phyloP scores from a whole-genome alignment of 768 basidiomycete species.

The Lentinula sp. region DNA sequence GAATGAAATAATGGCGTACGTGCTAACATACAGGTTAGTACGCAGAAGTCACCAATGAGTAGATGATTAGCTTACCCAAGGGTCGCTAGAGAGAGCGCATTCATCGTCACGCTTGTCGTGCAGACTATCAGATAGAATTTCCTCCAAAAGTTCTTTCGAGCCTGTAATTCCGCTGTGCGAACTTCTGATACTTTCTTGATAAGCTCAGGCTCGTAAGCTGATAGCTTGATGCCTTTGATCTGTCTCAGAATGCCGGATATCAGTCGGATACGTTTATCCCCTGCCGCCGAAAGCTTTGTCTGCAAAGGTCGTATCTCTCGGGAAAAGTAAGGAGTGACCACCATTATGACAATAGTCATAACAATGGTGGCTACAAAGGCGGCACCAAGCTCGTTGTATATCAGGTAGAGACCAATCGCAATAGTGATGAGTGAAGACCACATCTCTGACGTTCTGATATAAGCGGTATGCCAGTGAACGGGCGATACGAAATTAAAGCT shows the following conservation, averaged over 20 bases:
- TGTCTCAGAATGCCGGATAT: constrained; percentile 9
- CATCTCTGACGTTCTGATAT: constrained; percentile 1
- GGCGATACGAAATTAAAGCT: not conserved
- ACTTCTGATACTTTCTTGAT: constrained; percentile 5
- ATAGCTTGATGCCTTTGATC: constrained; percentile 8
- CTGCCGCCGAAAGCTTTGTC: constrained; percentile 6
- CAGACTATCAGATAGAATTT: constrained; percentile 8
- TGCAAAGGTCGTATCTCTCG: constrained; percentile 10
- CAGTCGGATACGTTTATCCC: constrained; percentile 10
- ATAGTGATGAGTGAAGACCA: constrained; percentile 10
- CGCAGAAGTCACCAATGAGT: not conserved
- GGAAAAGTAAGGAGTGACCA: constrained; percentile 8
- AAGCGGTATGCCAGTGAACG: not conserved
- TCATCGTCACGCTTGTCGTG: constrained; percentile 7
- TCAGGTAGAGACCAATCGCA: constrained; percentile 8
- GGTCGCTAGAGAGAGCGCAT: constrained; percentile 5
- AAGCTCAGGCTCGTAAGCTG: constrained; percentile 10
- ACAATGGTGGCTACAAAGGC: constrained; percentile 6
- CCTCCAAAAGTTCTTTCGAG: constrained; percentile 10
- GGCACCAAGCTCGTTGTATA: constrained; percentile 6
- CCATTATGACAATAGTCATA: constrained; percentile 7
- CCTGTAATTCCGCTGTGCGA: constrained; percentile 8
- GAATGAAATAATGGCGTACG: constrained; percentile 9
- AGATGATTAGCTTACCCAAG: not conserved
- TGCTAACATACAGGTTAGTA: not conserved